These are phyloP conservation scores for Polychaeton citri DNA, from an alignment of 2,329 filamentous ascomycete genomes.

Conservation along the genomic window DNA sequence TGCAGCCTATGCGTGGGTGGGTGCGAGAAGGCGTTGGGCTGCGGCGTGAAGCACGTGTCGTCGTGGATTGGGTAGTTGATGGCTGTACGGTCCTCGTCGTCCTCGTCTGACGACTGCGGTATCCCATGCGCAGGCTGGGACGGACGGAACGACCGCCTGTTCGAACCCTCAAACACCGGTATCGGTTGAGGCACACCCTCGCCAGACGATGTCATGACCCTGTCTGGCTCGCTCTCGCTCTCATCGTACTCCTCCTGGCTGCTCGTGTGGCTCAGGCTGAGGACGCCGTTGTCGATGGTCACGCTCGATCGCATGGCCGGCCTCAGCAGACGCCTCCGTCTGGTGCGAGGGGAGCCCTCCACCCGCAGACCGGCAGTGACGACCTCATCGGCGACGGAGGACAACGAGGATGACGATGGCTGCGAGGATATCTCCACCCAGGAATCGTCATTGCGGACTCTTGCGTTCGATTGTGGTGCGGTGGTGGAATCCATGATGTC, in stretches of 20 bases:
- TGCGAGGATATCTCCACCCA: slow-evolving; percentile 93
- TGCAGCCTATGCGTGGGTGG: slow-evolving; percentile 47
- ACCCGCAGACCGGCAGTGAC: slow-evolving; percentile 78
- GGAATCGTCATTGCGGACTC: slow-evolving; percentile 52
- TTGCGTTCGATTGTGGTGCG: neutral
- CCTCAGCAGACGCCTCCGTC: slow-evolving; percentile 39
- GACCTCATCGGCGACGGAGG: slow-evolving; percentile 73
- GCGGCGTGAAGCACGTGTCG: slow-evolving; percentile 55
- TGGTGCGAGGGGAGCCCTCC: slow-evolving; percentile 48
- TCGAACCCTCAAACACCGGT: slow-evolving; percentile 3
- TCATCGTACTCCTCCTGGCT: slow-evolving; percentile 94
- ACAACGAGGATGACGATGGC: slow-evolving; percentile 84
- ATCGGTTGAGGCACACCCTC: slow-evolving; percentile 36
- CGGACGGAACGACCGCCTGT: slow-evolving; percentile 7
- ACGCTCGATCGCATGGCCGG: slow-evolving; percentile 21
- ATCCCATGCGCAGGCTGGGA: slow-evolving; percentile 6
- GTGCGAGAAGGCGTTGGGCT: slow-evolving; percentile 86
- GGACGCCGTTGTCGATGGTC: slow-evolving; percentile 27
- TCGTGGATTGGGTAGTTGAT: slow-evolving; percentile 50
- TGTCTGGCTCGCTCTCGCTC: slow-evolving; percentile 80
- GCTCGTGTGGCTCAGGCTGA: slow-evolving; percentile 40
- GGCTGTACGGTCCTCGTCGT: slow-evolving; percentile 71
- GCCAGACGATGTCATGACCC: slow-evolving; percentile 50
- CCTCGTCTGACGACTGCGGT: slow-evolving; percentile 28
- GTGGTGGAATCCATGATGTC: neutral